phyloP scores from a whole-genome alignment of 1,139 yeast genomes.

The Geotrichum fermentans region DNA sequence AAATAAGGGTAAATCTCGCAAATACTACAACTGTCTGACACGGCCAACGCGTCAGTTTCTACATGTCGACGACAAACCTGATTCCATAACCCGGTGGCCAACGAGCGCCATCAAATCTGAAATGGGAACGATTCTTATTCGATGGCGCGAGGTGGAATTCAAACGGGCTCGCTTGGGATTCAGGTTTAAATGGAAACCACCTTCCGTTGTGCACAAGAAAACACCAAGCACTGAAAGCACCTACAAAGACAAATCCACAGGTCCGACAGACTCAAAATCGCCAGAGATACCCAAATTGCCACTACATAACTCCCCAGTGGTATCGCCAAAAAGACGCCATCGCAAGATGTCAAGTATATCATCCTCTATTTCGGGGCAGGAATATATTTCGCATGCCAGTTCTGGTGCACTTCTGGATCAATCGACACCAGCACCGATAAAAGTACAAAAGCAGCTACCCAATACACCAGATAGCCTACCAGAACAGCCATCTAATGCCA shows the following conservation, averaged over 20 bases:
- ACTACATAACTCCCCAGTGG: neutral
- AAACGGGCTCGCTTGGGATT: constrained; percentile 22
- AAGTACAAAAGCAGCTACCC: too few species aligned
- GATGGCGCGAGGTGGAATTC: constrained; percentile 24
- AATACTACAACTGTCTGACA: constrained; percentile 27
- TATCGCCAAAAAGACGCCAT: too few species aligned
- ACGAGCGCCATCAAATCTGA: constrained; percentile 26
- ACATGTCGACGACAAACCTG: constrained; percentile 25
- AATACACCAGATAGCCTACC: too few species aligned
- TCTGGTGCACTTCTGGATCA: too few species aligned
- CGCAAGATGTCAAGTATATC: too few species aligned
- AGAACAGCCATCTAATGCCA: too few species aligned
- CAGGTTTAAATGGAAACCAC: constrained; percentile 17
- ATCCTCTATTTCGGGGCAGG: too few species aligned
- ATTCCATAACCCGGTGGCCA: constrained; percentile 27
- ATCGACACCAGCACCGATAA: too few species aligned
- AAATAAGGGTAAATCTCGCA: constrained; percentile 24
- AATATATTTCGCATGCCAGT: too few species aligned
- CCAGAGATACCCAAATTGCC: neutral
- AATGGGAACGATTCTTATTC: constrained; percentile 21
- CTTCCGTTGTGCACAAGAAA: neutral
- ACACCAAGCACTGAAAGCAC: too few species aligned
- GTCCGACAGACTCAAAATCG: neutral
- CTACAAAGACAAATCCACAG: neutral
- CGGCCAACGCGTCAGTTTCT: constrained; percentile 34